A percentile compares a stretch with the other conserved stretches of the same genome.
Conservation (phyloP, 2,329 filamentous ascomycete genomes). For the Pestalotiopsis sp. region DNA sequence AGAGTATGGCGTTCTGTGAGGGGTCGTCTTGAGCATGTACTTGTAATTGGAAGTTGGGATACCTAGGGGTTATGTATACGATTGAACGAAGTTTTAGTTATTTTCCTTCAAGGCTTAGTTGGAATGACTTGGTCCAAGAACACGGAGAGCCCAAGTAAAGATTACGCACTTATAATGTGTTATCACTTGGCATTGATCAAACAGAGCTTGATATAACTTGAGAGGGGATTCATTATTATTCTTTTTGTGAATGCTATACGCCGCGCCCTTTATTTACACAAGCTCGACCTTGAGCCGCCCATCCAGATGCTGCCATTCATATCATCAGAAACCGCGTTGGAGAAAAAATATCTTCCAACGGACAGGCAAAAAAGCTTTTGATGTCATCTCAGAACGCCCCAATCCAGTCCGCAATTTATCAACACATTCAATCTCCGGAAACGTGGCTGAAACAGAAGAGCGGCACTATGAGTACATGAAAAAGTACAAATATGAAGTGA, state of each 20-base stretch:
- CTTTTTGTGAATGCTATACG: constrained; percentile 33
- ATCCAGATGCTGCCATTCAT: constrained; percentile 44
- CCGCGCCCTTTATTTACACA: constrained; percentile 42
- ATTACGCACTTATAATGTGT: too few species aligned
- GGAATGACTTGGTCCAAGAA: too few species aligned
- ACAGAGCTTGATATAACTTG: constrained; percentile 30
- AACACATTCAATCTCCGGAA: constrained; percentile 36
- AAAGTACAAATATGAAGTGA: constrained; percentile 44
- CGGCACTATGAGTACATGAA: constrained; percentile 53
- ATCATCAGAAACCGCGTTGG: constrained; percentile 44
- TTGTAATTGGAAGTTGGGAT: too few species aligned
- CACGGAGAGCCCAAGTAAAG: too few species aligned
- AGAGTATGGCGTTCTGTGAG: constrained; percentile 32
- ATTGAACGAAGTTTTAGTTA: too few species aligned
- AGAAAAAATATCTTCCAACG: constrained; percentile 24
- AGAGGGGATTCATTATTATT: constrained; percentile 62
- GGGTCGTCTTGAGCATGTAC: neutral
- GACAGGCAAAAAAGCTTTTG: constrained; percentile 28
- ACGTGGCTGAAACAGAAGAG: constrained; percentile 30
- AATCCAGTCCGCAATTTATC: constrained; percentile 30
- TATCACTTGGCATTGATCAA: neutral
- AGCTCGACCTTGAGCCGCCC: constrained; percentile 42
- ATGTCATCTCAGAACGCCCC: constrained; percentile 37
- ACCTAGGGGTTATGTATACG: too few species aligned
- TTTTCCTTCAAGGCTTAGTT: too few species aligned